Evolutionary conservation across 495 filamentous ascomycete species (phyloP), one percentile per base, ranked within the genome.

Genomic region (Daldinia decipiens): DNA sequence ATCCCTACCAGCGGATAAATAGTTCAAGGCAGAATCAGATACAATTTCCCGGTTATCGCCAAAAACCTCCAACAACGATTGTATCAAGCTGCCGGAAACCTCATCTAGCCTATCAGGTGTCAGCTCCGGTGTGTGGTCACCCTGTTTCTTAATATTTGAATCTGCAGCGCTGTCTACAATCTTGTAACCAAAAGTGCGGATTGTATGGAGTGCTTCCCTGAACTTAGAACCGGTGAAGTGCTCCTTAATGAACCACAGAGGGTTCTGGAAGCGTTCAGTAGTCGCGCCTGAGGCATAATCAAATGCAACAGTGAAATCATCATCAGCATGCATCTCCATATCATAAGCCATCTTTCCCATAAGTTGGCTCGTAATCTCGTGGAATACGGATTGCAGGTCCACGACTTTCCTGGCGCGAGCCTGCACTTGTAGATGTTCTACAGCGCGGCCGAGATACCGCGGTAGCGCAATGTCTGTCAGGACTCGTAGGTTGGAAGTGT

Each of bases 261-360:
- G 87, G 68, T 89, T 89, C 67, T 89, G 87, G 58, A 89, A 89
- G 13, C 87, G 82, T 59, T 86, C 81, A 39, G 86, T 85, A 1
- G 84, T 88, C n/a, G 70, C 79, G 12, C 86, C 86, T 0, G 87
- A 89, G 2, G 87, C 86, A 57, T 82, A 83, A 60, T 89, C 86
- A 66, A 89, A 88, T 1, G 85, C 81, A 39, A 74, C 62, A 15
- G 85, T 83, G 72, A 89, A 89, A 3, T 85, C 83, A 58, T 88
- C 82, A 60, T 82, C 78, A 40, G 84, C 80, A 61, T 87, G 86
- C 77, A 89, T 88, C 59, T 89, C 84, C 83, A 88, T 87, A 68
- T 88, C 82, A 71, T 89, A 89, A 5, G 87, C 87, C 82, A 88
- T 85, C 60, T 83, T 83, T 26, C 86, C 87, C 85, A 89, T 87